phyloP scores from a whole-genome alignment of 495 filamentous ascomycete species.

The Penicillium egyptiacum region DNA sequence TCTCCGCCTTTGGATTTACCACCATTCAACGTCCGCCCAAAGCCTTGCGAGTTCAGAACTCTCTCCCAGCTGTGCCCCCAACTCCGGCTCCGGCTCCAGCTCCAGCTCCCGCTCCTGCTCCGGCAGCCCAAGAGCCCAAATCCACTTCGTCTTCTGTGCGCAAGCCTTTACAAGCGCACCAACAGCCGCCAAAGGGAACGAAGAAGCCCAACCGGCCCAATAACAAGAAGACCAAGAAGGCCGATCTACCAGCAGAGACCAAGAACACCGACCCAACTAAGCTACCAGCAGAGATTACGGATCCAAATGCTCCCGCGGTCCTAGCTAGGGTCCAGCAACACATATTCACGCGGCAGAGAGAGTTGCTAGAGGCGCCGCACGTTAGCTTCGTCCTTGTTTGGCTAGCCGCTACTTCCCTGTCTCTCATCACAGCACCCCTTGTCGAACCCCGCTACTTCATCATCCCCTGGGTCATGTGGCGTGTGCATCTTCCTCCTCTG shows the following conservation, averaged over 20 bases:
- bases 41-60: conserved; percentile 25
- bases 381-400: conserved; percentile 65
- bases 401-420: conserved; percentile 69
- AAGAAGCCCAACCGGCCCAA: conserved; percentile 27
- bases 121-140: background rate
- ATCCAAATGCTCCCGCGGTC: conserved; percentile 34
- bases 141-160: background rate
- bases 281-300: conserved; percentile 9
- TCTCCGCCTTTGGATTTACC: conserved; percentile 55
- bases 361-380: conserved; percentile 35
- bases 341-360: conserved; percentile 36
- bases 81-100: conserved; percentile 1
- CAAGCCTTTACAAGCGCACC: conserved; percentile 12
- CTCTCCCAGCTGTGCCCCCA: background rate
- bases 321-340: conserved; percentile 36
- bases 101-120: background rate
- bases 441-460: conserved; percentile 96
- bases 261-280: conserved; percentile 11
- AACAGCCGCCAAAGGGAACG: conserved; percentile 25
- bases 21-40: conserved; percentile 27
- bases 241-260: conserved; percentile 1
- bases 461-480: conserved; percentile 91
- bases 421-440: conserved; percentile 81
- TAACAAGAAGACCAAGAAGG: conserved; percentile 30
- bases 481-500: conserved; percentile 67